Conservation (phyloP, 257 asterid species). For the Gynochthodes officinalis region DNA sequence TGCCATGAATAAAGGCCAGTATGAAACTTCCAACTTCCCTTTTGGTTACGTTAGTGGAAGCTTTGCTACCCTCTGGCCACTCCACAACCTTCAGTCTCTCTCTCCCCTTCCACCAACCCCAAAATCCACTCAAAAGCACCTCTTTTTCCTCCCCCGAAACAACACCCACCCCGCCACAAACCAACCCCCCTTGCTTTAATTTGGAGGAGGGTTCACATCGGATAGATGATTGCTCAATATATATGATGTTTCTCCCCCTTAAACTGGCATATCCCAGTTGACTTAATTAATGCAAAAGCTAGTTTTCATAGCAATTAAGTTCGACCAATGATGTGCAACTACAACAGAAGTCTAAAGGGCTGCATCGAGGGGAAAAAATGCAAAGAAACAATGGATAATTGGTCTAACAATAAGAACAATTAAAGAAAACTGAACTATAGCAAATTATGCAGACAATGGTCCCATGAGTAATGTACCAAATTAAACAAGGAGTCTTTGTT, state of each 20-base stretch:
- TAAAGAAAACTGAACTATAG: not conserved
- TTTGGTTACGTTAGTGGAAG: not conserved
- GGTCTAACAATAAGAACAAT: not conserved
- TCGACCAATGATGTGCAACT: not conserved
- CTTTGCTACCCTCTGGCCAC: no score
- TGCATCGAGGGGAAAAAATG: not conserved
- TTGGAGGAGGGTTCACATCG: no score
- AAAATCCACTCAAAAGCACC: no score
- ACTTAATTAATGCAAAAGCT: not conserved
- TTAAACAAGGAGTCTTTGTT: not conserved
- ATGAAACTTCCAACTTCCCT: not conserved
- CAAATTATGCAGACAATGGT: not conserved
- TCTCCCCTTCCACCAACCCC: no score
- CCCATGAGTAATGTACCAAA: not conserved
- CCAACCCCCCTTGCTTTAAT: not conserved
- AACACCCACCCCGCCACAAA: not conserved
- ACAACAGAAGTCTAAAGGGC: not conserved
- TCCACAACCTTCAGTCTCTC: no score
- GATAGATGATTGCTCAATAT: no score
- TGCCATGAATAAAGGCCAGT: not conserved
- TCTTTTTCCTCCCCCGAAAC: no score
- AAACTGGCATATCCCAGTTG: not conserved
- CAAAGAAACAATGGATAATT: not conserved
- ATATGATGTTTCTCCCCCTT: no score
- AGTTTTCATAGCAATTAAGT: not conserved